phyloP scores from a whole-genome alignment of 306 rosid species.

The Macrotyloma uniflorum region DNA sequence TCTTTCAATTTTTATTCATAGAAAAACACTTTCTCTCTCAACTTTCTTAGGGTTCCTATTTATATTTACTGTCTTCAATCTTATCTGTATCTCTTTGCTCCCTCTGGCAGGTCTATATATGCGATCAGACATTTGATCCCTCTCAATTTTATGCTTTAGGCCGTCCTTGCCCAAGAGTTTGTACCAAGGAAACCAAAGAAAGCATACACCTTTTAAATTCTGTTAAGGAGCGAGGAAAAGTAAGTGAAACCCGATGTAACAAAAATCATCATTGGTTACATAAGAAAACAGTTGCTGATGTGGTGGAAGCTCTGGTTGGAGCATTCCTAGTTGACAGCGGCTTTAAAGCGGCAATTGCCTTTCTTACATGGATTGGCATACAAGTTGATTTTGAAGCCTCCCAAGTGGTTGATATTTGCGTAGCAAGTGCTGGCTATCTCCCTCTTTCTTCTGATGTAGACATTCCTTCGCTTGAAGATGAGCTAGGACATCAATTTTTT shows the following conservation, averaged over 20 bases:
- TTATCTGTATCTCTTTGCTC: slow-evolving; percentile 10
- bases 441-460: slow-evolving; percentile 59
- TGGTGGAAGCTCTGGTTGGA: slow-evolving; percentile 92
- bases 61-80: background rate
- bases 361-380: slow-evolving; percentile 91
- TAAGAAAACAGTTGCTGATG: slow-evolving; percentile 82
- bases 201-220: slow-evolving; percentile 52
- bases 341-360: slow-evolving; percentile 82
- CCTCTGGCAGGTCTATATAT: slow-evolving; percentile 72
- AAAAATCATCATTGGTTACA: slow-evolving; percentile 91
- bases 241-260: slow-evolving; percentile 58
- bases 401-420: slow-evolving; percentile 60
- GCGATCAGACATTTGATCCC: slow-evolving; percentile 81
- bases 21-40: background rate
- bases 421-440: slow-evolving; percentile 60
- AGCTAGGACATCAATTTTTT: slow-evolving; percentile 66
- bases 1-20: background rate
- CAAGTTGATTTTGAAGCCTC: slow-evolving; percentile 68
- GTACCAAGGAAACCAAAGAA: slow-evolving; percentile 59
- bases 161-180: slow-evolving; percentile 68
- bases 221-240: slow-evolving; percentile 35
- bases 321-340: slow-evolving; percentile 96
- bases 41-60: slow-evolving; percentile 1
- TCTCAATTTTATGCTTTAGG: slow-evolving; percentile 78
- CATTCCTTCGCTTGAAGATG: slow-evolving; percentile 62